Evolutionary conservation across 2,329 filamentous ascomycete species (phyloP), one percentile per base, ranked within the genome.

Genomic region (Emydomyces testavorans): DNA sequence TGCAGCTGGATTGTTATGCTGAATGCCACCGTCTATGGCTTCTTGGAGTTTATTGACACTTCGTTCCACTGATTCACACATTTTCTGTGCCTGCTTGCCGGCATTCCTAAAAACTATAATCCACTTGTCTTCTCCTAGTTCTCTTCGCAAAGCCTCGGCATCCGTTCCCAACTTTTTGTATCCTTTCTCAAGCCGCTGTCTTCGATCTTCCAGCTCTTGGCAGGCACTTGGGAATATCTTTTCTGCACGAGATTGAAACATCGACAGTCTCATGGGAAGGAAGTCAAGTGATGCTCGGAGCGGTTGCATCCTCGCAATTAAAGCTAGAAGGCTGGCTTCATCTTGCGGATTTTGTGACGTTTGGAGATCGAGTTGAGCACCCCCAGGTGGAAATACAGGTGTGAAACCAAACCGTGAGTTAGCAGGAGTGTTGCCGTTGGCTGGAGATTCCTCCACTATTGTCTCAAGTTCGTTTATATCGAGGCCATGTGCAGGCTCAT

Each of bases 221-320:
- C 89, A 95, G 0, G 90, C 89, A 6, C 85, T 92, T 0, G 92
- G 90, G 57, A 98, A 95, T 6, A 85, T 77, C 2, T 70, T 69
- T 50, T 84, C 79, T 0, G 87, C 92, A 53, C 88, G 78, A 2
- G 77, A 72, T 57, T 90, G 80, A 60, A 96, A 98, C 37, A 85
- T 84, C 0, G 86, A 87, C 13, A 98, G 69, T 46, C 90, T 77
- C 90, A 96, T 96, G 1, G 92, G 92, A 18, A 98, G 68, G 59
- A 98, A 98, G 64, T 96, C 92, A 28, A 98, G 73, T 0, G 89
- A 95, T 1, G 92, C 92, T 47, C 89, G 78, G 16, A 98, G 69
- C 1, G 92, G 90, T 58, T 96, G 92, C 83, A 96, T 94, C 49
- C 90, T 80, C 4, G 92, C 92, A 65, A 96, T 95, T 10, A 98